These are phyloP conservation scores for Globomyces pollinis-pini DNA, from an alignment of 192 early-diverging fungal genomes.

Conservation along the genomic window DNA sequence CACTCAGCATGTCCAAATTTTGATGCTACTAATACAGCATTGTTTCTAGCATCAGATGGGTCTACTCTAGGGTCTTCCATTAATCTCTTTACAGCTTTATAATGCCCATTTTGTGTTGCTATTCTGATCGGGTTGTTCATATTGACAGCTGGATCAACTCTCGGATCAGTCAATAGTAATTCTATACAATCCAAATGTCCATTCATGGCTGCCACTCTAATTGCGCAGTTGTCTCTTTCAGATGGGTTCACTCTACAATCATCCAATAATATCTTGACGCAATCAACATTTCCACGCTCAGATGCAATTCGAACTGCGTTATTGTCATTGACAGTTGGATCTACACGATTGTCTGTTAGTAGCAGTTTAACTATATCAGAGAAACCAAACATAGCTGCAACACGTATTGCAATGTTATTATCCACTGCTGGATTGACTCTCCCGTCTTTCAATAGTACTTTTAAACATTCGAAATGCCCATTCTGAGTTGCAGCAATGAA, in stretches of 20 bases:
- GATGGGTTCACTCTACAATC: background rate
- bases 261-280: background rate
- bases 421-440: constrained; percentile 2
- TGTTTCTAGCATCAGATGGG: background rate
- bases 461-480: constrained; percentile 5
- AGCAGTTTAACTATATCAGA: background rate
- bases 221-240: background rate
- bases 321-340: background rate
- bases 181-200: background rate
- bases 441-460: background rate
- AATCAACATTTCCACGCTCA: background rate
- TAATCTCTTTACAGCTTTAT: background rate
- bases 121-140: background rate
- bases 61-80: background rate
- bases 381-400: background rate
- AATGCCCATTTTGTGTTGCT: background rate
- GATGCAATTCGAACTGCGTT: background rate
- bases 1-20: no score
- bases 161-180: background rate
- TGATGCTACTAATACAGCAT: no score
- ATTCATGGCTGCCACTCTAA: background rate
- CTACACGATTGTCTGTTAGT: background rate
- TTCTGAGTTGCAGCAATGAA: background rate
- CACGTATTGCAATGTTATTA: background rate
- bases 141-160: background rate